Conservation (phyloP, 768 basidiomycete genomes). For the Coprinopsis cinerea region DNA sequence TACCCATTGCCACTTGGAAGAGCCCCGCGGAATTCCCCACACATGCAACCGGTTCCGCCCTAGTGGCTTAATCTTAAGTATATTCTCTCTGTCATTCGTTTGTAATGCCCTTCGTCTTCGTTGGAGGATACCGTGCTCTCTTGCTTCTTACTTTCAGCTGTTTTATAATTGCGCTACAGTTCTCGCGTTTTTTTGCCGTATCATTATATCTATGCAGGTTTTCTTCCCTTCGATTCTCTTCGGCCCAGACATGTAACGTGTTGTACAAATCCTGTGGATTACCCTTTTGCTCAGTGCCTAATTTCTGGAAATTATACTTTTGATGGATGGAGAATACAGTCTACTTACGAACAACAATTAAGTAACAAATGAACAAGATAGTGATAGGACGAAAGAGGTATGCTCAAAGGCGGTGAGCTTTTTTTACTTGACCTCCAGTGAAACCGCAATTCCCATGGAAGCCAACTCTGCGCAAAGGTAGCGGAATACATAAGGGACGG, state of each 20-base stretch:
- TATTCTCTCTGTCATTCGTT: background rate
- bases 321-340: background rate
- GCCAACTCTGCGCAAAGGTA: slow-evolving; percentile 94
- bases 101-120: background rate
- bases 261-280: background rate
- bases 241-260: background rate
- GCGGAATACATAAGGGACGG: slow-evolving; percentile 91
- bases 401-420: too few species aligned
- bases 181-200: too few species aligned
- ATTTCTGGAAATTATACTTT: background rate
- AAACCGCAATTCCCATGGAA: slow-evolving; percentile 96
- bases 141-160: background rate
- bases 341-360: too few species aligned
- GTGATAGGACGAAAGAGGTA: too few species aligned
- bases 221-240: background rate
- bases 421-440: slow-evolving; percentile 62
- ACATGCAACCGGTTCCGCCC: background rate
- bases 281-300: background rate
- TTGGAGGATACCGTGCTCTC: background rate
- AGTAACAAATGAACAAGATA: too few species aligned
- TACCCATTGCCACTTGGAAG: slow-evolving; percentile 6
- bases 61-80: background rate
- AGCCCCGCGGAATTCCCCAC: slow-evolving; percentile 8
- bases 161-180: too few species aligned
- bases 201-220: background rate